Base-by-base conservation (phyloP, 768 basidiomycete species). In the Tubosaeta sp. region DNA sequence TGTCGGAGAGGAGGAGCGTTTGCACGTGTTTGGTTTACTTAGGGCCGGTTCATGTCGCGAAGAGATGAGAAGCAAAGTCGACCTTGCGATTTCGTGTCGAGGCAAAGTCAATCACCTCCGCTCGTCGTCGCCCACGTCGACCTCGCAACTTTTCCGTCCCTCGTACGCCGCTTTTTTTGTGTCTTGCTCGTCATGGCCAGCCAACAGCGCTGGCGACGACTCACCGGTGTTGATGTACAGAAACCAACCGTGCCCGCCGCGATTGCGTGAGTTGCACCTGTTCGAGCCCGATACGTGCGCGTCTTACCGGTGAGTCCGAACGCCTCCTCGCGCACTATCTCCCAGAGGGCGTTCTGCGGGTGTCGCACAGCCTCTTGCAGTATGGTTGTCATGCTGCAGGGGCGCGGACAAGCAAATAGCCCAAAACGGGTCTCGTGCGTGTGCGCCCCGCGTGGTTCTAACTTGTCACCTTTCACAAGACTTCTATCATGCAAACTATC, bases 401-500 rank as follows among this genome's bases (percentile, higher is more conserved):
- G 9, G 49, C 55, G 59, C 49, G 35, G 49, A 41, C 36, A 49
- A 19, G 49, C 58, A 21, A 49, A 38, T 55, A 40, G 62, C 49
- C 56, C 54, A 57, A 58, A 67, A 55, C 43, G 59, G 62, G 61
- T 59, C 57, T 58, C 49, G 57, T 63, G 63, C 55, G 44, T 52
- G 51, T 18, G 29, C 34, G 29, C 31, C 45, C 49, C 45, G 55
- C 53, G 59, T 55, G 53, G 41, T 60, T 45, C 58, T 64, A 52
- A 64, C 64, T 27, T 27, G 44, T 45, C 44, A 39, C 13, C 42
- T 12, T 27, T 52, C 51, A 53, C 52, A 57, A 60, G 49, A 58
- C 48, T 53, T 42, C 10, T 35, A 9, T 35, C 55, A 95, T 95
- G 93, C 93, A 96, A 69, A 96, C 94, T 49, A 96, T 95, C 70